These are phyloP conservation scores for Fusarium ramigenum DNA, from an alignment of 2,329 filamentous ascomycete genomes.

Conservation along the genomic window DNA sequence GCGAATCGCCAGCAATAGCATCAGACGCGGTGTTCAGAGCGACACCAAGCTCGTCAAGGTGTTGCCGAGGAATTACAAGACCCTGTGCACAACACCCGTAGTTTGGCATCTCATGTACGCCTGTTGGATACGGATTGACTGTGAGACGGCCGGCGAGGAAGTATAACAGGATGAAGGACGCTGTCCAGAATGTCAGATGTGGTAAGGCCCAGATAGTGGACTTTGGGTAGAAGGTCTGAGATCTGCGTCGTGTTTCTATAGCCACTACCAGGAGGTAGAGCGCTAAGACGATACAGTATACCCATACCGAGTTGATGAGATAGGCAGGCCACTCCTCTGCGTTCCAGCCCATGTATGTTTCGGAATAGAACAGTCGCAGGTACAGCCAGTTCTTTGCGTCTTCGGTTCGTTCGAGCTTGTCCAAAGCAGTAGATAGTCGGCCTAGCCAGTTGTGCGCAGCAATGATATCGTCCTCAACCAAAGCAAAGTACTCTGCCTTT, in stretches of 20 bases:
- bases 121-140: constrained; percentile 34
- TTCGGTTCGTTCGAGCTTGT: constrained; percentile 37
- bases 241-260: constrained; percentile 10
- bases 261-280: constrained; percentile 29
- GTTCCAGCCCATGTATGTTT: constrained; percentile 49
- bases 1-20: constrained; percentile 42
- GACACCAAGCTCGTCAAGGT: constrained; percentile 35
- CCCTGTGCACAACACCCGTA: constrained; percentile 51
- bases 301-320: constrained; percentile 8
- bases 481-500: constrained; percentile 41
- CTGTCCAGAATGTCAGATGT: constrained; percentile 39
- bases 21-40: constrained; percentile 31
- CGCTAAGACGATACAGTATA: not conserved
- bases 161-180: constrained; percentile 38
- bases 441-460: constrained; percentile 46
- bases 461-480: constrained; percentile 48
- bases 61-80: constrained; percentile 43
- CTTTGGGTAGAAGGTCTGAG: not conserved
- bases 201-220: not conserved
- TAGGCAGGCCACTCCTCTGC: constrained; percentile 46
- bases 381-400: constrained; percentile 42
- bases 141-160: constrained; percentile 44
- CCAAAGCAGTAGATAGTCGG: constrained; percentile 13
- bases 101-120: constrained; percentile 46
- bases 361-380: constrained; percentile 49